Percentiles rank a stretch among this genome's conserved stretches.
Conservation (phyloP, 192 early-diverging fungal species). For the Paraglomus brasilianum region DNA sequence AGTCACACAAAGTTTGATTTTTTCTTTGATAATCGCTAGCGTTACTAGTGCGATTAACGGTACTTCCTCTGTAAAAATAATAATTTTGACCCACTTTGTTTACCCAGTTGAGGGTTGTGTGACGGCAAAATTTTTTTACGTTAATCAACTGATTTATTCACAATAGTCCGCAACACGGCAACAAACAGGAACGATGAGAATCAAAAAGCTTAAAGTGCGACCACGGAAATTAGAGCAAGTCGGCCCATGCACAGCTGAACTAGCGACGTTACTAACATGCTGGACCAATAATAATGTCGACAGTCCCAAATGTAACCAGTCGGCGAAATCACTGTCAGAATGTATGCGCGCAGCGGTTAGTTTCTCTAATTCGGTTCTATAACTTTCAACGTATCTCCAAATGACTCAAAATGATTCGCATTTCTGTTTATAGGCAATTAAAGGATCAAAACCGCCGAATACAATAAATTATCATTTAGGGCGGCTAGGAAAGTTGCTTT, state of each 20-base stretch:
- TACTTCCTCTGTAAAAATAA: too few species aligned
- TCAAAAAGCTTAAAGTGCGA: conserved; percentile 59
- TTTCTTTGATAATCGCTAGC: too few species aligned
- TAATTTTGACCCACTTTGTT: too few species aligned
- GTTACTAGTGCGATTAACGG: too few species aligned
- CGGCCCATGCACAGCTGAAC: conserved; percentile 56
- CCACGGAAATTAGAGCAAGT: conserved; percentile 55
- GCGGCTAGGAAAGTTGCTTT: conserved; percentile 6
- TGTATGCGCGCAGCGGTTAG: conserved; percentile 59
- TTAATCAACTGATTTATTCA: neutral
- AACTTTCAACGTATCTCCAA: too few species aligned
- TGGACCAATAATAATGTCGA: conserved; percentile 56
- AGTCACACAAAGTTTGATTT: too few species aligned
- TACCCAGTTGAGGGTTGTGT: too few species aligned
- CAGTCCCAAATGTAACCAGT: conserved; percentile 49
- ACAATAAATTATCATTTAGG: conserved; percentile 29
- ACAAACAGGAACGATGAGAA: conserved; percentile 43
- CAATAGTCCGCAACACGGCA: neutral
- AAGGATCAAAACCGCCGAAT: neutral
- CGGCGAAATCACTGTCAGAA: conserved; percentile 49
- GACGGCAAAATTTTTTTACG: too few species aligned
- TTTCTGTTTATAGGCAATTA: conserved; percentile 2
- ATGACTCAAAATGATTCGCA: neutral
- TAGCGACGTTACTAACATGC: conserved; percentile 61
- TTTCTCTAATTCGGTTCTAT: neutral